phyloP scores from a whole-genome alignment of 2,329 filamentous ascomycete species.

The Cordyceps javanica region DNA sequence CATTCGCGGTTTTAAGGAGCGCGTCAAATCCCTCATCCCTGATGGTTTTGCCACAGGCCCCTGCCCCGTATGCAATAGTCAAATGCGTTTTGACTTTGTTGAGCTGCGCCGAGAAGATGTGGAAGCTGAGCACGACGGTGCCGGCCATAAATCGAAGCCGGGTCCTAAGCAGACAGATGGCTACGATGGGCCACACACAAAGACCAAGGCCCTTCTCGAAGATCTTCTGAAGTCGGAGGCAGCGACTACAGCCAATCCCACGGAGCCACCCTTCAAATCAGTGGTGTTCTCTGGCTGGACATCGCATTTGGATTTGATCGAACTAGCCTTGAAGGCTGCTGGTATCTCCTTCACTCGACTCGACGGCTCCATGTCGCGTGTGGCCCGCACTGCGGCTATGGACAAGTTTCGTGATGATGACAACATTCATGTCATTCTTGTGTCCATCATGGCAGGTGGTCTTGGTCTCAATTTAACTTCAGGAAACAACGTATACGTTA shows the following conservation, averaged over 20 bases:
- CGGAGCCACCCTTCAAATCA: constrained; percentile 76
- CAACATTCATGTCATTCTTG: constrained; percentile 71
- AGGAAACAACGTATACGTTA: constrained; percentile 84
- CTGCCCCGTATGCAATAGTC: constrained; percentile 64
- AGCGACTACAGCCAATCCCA: constrained; percentile 53
- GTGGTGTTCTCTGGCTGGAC: constrained; percentile 98
- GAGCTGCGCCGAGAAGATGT: constrained; percentile 59
- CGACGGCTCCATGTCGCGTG: constrained; percentile 80
- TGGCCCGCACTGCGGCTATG: constrained; percentile 68
- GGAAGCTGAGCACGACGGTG: constrained; percentile 49
- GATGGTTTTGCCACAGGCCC: constrained; percentile 36
- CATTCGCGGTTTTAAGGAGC: constrained; percentile 52
- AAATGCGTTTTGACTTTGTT: constrained; percentile 59
- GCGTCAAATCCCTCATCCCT: constrained; percentile 36
- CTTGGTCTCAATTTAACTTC: constrained; percentile 86
- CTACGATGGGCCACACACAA: constrained; percentile 85
- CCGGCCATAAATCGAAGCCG: constrained; percentile 27
- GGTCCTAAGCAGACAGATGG: constrained; percentile 54
- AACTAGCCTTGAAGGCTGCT: constrained; percentile 65
- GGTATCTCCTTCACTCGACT: constrained; percentile 71
- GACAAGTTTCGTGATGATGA: constrained; percentile 69
- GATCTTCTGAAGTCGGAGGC: constrained; percentile 61
- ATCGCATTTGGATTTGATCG: constrained; percentile 85
- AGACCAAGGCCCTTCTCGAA: constrained; percentile 76
- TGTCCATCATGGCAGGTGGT: constrained; percentile 88